These are phyloP conservation scores for Leucaena leucocephala DNA, from an alignment of 306 rosid genomes.

Conservation along the genomic window DNA sequence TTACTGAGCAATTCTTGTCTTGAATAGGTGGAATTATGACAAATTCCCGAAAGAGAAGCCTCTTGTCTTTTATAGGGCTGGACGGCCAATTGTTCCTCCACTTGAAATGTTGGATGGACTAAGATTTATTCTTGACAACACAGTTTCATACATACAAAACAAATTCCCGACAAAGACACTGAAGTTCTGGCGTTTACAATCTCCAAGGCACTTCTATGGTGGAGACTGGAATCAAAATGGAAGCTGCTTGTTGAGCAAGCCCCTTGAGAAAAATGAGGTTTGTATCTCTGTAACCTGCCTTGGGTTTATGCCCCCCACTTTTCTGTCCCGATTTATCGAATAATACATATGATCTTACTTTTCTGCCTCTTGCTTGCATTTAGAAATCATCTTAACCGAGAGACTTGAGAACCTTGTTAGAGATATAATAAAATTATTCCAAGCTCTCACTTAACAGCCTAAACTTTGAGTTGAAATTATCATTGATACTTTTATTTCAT, in stretches of 20 bases:
- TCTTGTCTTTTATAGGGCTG: conserved; percentile 71
- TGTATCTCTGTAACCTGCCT: neutral
- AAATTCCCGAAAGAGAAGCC: conserved; percentile 45
- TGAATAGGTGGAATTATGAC: conserved; percentile 71
- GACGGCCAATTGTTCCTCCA: conserved; percentile 69
- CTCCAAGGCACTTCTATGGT: conserved; percentile 87
- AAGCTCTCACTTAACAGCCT: neutral
- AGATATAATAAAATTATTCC: neutral
- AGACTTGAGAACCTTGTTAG: neutral
- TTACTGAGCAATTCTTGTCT: conserved; percentile 29
- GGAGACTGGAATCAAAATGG: conserved; percentile 97
- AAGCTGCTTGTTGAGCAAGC: conserved; percentile 80
- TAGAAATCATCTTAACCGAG: neutral
- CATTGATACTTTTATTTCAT: neutral
- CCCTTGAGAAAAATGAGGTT: conserved; percentile 78
- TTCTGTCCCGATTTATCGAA: neutral
- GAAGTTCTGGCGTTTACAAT: conserved; percentile 87
- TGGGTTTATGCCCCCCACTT: conserved; percentile 33
- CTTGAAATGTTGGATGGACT: conserved; percentile 73
- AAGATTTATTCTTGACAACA: conserved; percentile 63
- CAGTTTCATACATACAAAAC: conserved; percentile 59
- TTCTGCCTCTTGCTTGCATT: conserved; percentile 21
- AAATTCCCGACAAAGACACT: conserved; percentile 62
- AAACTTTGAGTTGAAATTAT: conserved; percentile 1
- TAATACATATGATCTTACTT: neutral